Percentiles rank a stretch among this genome's conserved stretches.
phyloP scores from a whole-genome alignment of 345 rosid genomes.

The Citrus cavaleriei region DNA sequence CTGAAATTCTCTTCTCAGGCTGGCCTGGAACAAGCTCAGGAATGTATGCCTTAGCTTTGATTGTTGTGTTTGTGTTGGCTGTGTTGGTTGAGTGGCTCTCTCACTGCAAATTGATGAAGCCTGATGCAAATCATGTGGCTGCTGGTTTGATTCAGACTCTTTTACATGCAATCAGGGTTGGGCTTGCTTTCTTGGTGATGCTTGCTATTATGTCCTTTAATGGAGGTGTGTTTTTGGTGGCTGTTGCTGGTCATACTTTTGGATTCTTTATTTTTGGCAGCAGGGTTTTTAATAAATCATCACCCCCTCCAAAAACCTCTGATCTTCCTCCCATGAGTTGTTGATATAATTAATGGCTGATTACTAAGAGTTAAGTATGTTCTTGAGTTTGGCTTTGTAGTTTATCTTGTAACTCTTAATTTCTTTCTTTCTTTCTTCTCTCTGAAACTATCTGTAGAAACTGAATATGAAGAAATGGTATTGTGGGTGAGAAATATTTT shows the following conservation, averaged over 20 bases:
- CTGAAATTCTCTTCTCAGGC: conserved; percentile 58
- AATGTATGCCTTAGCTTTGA: conserved; percentile 53
- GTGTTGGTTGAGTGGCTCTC: conserved; percentile 55
- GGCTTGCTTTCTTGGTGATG: conserved; percentile 68
- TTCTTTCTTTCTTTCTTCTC: background rate
- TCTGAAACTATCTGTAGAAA: background rate
- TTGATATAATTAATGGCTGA: background rate
- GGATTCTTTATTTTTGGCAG: conserved; percentile 71
- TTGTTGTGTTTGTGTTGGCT: conserved; percentile 42
- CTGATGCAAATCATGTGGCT: conserved; percentile 20
- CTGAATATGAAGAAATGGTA: background rate
- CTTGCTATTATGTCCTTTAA: conserved; percentile 87
- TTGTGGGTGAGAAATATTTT: background rate
- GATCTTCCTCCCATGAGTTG: conserved; percentile 38
- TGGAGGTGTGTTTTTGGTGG: conserved; percentile 65
- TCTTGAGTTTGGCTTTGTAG: background rate
- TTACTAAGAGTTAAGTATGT: background rate
- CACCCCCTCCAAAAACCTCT: conserved; percentile 20
- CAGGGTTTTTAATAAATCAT: conserved; percentile 32
- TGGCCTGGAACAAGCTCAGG: conserved; percentile 59
- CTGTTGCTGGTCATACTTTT: conserved; percentile 58
- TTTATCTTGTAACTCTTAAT: background rate
- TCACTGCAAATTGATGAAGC: conserved; percentile 29
- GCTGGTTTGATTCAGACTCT: conserved; percentile 49
- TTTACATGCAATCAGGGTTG: conserved; percentile 46